Conservation (phyloP, 768 basidiomycete genomes). For the Astraeus odoratus region DNA sequence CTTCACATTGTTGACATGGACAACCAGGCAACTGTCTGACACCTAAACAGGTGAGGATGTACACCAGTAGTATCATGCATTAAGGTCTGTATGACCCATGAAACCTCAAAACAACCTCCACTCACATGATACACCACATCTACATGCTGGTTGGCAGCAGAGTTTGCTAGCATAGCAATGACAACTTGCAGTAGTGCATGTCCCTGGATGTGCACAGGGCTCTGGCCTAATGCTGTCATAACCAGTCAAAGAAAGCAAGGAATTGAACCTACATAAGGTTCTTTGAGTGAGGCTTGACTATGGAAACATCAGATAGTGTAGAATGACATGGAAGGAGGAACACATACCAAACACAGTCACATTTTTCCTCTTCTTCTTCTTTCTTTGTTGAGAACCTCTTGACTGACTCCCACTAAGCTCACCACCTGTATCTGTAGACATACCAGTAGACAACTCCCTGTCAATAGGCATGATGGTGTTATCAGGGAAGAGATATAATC, state of each 20-base stretch:
- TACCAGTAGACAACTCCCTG: constrained; percentile 1
- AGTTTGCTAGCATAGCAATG: constrained; percentile 31
- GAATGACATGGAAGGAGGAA: neutral
- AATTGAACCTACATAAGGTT: constrained; percentile 9
- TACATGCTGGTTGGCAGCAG: constrained; percentile 43
- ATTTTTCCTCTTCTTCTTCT: constrained; percentile 3
- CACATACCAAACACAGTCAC: constrained; percentile 14
- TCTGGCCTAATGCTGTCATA: constrained; percentile 15
- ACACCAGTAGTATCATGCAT: constrained; percentile 12
- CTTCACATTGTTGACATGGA: constrained; percentile 24
- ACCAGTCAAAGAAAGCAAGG: neutral
- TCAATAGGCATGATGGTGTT: constrained; percentile 12
- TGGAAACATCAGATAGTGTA: neutral
- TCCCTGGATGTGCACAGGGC: constrained; percentile 43
- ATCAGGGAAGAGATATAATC: constrained; percentile 14
- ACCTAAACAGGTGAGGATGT: constrained; percentile 28
- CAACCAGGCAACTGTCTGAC: constrained; percentile 37
- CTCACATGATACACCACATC: constrained; percentile 39
- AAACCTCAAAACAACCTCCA: too few relatives aligned
- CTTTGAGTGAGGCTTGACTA: constrained; percentile 6
- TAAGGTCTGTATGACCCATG: neutral
- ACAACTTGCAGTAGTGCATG: constrained; percentile 37
- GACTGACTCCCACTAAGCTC: neutral
- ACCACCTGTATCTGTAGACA: neutral
- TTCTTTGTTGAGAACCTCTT: neutral